Percentiles rank a stretch among this genome's conserved stretches.
Evolutionary conservation across 371 early-diverging fungal genomes (phyloP).

Genomic region (Mucor racemosus): DNA sequence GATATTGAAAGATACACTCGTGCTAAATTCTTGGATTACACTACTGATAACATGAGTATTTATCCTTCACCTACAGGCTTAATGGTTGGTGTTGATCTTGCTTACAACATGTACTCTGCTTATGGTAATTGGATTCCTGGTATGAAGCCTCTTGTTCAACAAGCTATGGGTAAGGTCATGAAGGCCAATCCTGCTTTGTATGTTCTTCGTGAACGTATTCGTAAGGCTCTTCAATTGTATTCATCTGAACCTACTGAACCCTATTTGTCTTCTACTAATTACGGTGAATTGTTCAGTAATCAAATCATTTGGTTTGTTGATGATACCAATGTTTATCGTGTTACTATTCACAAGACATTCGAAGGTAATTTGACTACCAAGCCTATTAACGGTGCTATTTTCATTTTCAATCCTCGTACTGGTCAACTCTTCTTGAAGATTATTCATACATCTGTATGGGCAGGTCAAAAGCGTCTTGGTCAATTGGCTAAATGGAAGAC

Average conservation of each 20-base stretch:
- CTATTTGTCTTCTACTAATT: conserved; percentile 94
- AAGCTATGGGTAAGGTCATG: conserved; percentile 98
- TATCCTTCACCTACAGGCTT: conserved; percentile 97
- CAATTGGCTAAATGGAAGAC: conserved; percentile 99
- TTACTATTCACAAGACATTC: conserved; percentile 99
- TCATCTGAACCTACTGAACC: conserved; percentile 99
- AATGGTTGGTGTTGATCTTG: conserved; percentile 97
- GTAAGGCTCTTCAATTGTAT: conserved; percentile 98
- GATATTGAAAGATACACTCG: conserved; percentile 98
- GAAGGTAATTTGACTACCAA: conserved; percentile 98
- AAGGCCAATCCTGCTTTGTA: conserved; percentile 98
- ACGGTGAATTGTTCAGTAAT: conserved; percentile 96
- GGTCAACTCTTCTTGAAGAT: conserved; percentile 99
- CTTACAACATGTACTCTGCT: conserved; percentile 91
- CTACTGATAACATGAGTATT: conserved; percentile 97
- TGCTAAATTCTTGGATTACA: conserved; percentile 97
- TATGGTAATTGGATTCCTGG: conserved; percentile 99
- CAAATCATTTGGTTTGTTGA: conserved; percentile 99
- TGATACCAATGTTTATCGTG: conserved; percentile 99
- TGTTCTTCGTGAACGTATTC: conserved; percentile 97
- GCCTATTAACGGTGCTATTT: conserved; percentile 98
- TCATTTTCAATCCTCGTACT: conserved; percentile 98
- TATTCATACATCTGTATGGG: conserved; percentile 99
- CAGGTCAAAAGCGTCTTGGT: conserved; percentile 97
- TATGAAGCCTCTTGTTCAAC: conserved; percentile 96